Evolutionary conservation across 2,329 filamentous ascomycete species (phyloP), one percentile per base, ranked within the genome.

Genomic region (Aspergillus oerlinghausenensis): DNA sequence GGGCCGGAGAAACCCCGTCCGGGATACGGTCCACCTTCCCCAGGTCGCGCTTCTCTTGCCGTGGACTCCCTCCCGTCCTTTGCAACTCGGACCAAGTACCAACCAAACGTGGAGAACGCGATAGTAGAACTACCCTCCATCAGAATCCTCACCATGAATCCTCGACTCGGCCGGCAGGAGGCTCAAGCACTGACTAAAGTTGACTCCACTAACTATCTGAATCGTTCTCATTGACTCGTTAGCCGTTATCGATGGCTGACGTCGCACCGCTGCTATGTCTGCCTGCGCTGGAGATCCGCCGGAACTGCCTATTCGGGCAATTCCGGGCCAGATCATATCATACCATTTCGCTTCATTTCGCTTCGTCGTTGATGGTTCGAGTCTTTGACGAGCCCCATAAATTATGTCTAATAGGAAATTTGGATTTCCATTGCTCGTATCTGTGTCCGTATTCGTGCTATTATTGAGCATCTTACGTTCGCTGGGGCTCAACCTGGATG

Each of bases 1-100:
- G 54, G 28, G 5, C 28, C 49, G 52, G 49, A 49, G 8, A 55
- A 57, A 51, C 48, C 42, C 50, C 19, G 21, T 55, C 42, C 42
- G 52, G 14, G 17, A 25, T 28, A 23, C 23, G 25, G 25, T 7
- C 25, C 25, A 26, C 25, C 14, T 38, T 38, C 32, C 32, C 32
- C 32, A 38, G 32, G 32, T 38, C 21, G n/a, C 32, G 4, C 32
- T 14, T 11, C 9, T 11, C 29, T 32, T 25, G 4, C 25, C 25
- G 25, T 25, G 25, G 25, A 26, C 28, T 9, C 9, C 9, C 0
- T 11, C 9, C 3, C 28, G 2, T 7, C 28, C 28, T 29, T 3
- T 29, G 25, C 29, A 32, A 14, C 29, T 32, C 11, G 29, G 29
- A 32, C 29, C 29, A 32, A 32, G 4, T 32, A 1, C 28, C 9